Evolutionary conservation across 2,329 filamentous ascomycete species (phyloP).

Genomic region (Aspergillus neoniger): DNA sequence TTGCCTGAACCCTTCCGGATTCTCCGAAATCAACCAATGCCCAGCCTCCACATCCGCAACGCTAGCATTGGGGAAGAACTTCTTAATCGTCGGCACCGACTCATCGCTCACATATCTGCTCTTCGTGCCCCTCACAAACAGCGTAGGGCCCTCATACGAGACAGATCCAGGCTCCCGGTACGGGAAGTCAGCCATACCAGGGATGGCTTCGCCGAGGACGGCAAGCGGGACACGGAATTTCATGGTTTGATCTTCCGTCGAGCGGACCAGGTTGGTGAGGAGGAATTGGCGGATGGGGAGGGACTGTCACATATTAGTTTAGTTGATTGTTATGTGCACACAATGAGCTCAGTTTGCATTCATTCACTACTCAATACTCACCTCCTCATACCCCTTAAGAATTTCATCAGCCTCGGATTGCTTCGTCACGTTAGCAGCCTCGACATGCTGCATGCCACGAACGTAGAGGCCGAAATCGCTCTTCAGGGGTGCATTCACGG

Average conservation of each 20-base stretch:
- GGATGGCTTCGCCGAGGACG: constrained; percentile 67
- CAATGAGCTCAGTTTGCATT: no score
- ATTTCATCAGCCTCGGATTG: constrained; percentile 80
- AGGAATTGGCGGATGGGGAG: constrained; percentile 86
- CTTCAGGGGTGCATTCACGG: constrained; percentile 74
- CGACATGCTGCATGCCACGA: constrained; percentile 79
- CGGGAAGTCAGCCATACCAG: constrained; percentile 84
- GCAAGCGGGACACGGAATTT: constrained; percentile 79
- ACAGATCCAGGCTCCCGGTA: constrained; percentile 70
- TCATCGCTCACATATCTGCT: constrained; percentile 45
- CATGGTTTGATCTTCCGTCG: constrained; percentile 55
- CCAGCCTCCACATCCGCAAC: constrained; percentile 45
- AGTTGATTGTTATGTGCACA: no score
- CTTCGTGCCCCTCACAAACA: constrained; percentile 65
- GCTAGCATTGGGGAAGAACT: constrained; percentile 45
- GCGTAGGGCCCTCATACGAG: constrained; percentile 73
- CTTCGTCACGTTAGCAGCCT: constrained; percentile 65
- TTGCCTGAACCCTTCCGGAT: constrained; percentile 45
- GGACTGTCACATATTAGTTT: constrained; percentile 45
- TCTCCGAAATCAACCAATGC: constrained; percentile 50
- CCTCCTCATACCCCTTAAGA: constrained; percentile 71
- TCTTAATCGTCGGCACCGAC: constrained; percentile 42
- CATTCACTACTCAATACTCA: constrained; percentile 32
- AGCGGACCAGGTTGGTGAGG: constrained; percentile 75
- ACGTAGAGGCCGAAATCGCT: constrained; percentile 79